Conservation (phyloP, 305 asterid genomes). For the Fraxinus albicans region DNA sequence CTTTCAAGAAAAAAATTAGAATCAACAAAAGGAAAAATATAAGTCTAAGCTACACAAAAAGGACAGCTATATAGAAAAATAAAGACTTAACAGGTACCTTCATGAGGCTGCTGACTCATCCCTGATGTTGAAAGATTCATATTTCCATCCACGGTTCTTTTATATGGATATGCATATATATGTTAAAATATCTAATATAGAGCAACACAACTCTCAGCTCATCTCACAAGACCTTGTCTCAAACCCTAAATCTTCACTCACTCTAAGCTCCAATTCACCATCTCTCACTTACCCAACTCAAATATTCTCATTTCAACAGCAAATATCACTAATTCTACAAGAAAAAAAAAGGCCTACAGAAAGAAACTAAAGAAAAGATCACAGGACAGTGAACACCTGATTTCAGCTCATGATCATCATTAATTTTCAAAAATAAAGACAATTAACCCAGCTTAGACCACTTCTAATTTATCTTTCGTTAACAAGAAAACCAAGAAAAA, state of each 20-base stretch:
- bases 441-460: conserved; percentile 31
- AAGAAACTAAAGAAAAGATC: neutral
- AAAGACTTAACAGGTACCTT: conserved; percentile 54
- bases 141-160: conserved; percentile 37
- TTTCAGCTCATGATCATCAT: conserved; percentile 23
- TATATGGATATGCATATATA: conserved; percentile 12
- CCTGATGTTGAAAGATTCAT: conserved; percentile 99
- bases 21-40: conserved; percentile 24
- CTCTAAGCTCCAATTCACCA: conserved; percentile 27
- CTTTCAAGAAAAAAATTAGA: conserved; percentile 19
- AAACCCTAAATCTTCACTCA: conserved; percentile 35
- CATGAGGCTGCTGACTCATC: conserved; percentile 89
- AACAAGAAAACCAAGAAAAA: conserved; percentile 35
- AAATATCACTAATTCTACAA: conserved; percentile 13
- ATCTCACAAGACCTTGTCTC: conserved; percentile 43
- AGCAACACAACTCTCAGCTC: conserved; percentile 27
- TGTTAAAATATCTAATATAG: conserved; percentile 10
- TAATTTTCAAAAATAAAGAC: conserved; percentile 7
- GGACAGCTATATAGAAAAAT: conserved; percentile 28
- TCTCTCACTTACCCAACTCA: conserved; percentile 10
- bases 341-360: conserved; percentile 8
- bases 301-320: conserved; percentile 18
- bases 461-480: conserved; percentile 23
- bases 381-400: neutral
- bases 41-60: neutral